These are phyloP conservation scores for Orbilia javanica DNA, from an alignment of 2,329 filamentous ascomycete species.

Conservation along the genomic window DNA sequence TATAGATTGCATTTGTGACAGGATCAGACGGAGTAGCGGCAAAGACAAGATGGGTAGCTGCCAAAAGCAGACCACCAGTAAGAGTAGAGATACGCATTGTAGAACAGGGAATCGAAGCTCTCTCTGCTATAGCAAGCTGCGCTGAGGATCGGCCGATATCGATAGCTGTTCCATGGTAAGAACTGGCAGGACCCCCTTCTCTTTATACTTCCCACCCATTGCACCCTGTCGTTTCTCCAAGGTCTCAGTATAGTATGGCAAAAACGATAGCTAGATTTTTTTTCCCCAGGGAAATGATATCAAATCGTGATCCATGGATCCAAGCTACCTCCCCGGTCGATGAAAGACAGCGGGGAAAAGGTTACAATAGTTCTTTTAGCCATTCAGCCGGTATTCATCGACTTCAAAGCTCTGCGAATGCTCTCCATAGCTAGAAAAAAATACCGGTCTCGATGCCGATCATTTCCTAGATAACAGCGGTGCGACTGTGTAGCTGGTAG, in stretches of 20 bases:
- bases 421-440: conserved; percentile 7
- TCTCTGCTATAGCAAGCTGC: conserved; percentile 31
- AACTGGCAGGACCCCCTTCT: conserved; percentile 33
- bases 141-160: conserved; percentile 45
- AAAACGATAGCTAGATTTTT: conserved; percentile 1
- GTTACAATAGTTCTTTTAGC: conserved; percentile 33
- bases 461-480: conserved; percentile 34
- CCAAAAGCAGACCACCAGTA: conserved; percentile 49
- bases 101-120: conserved; percentile 41
- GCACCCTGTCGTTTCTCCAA: conserved; percentile 6
- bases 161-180: conserved; percentile 38
- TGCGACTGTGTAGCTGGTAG: conserved; percentile 14
- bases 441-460: conserved; percentile 31
- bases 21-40: conserved; percentile 43
- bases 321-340: conserved; percentile 16
- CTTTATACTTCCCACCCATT: conserved; percentile 43
- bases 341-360: conserved; percentile 26
- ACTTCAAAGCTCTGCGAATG: conserved; percentile 18
- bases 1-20: conserved; percentile 42
- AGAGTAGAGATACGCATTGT: conserved; percentile 56
- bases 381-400: conserved; percentile 52
- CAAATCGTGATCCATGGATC: background rate
- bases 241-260: conserved; percentile 11
- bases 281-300: conserved; percentile 18
- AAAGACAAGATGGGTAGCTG: conserved; percentile 35